Conservation (phyloP, 768 basidiomycete species). For the Tulasnella sp. region DNA sequence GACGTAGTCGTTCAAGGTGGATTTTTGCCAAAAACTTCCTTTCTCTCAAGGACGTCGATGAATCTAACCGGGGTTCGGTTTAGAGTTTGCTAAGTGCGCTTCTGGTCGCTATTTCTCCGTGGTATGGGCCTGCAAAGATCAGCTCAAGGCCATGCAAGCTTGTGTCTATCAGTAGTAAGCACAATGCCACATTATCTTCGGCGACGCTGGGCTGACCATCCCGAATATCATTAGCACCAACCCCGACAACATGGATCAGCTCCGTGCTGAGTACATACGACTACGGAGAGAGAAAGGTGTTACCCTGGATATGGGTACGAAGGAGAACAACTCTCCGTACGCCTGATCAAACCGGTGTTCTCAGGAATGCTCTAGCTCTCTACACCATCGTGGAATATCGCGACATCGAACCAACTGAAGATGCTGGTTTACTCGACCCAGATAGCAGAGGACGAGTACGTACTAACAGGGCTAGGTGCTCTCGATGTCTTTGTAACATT, state of each 20-base stretch:
- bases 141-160: constrained; percentile 64
- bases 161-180: constrained; percentile 79
- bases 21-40: neutral
- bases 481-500: neutral
- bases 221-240: constrained; percentile 27
- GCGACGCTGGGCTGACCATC: neutral
- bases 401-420: neutral
- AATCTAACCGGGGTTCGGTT: neutral
- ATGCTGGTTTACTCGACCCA: neutral
- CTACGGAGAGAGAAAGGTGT: constrained; percentile 5
- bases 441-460: neutral
- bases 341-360: neutral
- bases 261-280: constrained; percentile 31
- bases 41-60: neutral
- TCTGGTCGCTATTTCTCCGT: constrained; percentile 77
- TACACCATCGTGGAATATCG: neutral
- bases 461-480: neutral
- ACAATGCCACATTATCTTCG: neutral
- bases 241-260: constrained; percentile 30
- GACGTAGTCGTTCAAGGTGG: constrained; percentile 70
- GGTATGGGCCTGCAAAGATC: constrained; percentile 74
- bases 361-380: neutral
- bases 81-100: constrained; percentile 84
- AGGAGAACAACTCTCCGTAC: constrained; percentile 12
- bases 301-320: neutral